Percentiles rank a stretch among this genome's conserved stretches.
These are phyloP conservation scores for Rhizopus microsporus DNA, from an alignment of 371 early-diverging fungal genomes.

Conservation along the genomic window DNA sequence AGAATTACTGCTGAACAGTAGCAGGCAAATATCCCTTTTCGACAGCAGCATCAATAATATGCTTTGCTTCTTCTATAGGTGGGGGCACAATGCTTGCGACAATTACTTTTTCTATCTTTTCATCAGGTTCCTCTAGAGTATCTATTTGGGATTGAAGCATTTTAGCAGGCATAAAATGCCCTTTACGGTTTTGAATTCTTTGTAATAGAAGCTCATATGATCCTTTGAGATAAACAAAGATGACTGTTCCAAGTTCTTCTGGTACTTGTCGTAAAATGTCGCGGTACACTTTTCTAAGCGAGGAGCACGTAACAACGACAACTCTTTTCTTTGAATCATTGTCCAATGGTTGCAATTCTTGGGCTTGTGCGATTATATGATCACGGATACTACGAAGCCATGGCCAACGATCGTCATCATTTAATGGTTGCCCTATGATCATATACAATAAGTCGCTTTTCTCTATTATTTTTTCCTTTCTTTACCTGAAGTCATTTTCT, in stretches of 20 bases:
- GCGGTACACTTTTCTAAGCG: conserved; percentile 62
- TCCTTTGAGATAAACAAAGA: conserved; percentile 66
- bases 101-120: conserved; percentile 50
- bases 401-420: conserved; percentile 69
- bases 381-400: conserved; percentile 56
- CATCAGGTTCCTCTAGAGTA: conserved; percentile 63
- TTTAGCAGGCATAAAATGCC: conserved; percentile 56
- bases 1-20: neutral
- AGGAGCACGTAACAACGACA: conserved; percentile 65
- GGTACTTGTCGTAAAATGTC: conserved; percentile 55
- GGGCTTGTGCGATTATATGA: conserved; percentile 22
- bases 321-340: conserved; percentile 13
- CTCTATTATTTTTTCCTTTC: neutral
- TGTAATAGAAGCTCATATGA: conserved; percentile 41
- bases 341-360: conserved; percentile 10
- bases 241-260: conserved; percentile 27
- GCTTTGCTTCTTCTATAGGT: conserved; percentile 16
- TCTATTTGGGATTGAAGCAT: conserved; percentile 65
- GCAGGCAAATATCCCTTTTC: conserved; percentile 17
- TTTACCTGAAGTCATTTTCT: conserved; percentile 63
- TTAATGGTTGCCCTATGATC: conserved; percentile 52
- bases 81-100: conserved; percentile 32
- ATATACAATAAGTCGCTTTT: neutral
- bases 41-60: conserved; percentile 13
- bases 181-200: conserved; percentile 48